phyloP scores from a whole-genome alignment of 352 stramenopile genomes.

The Phytopythium litorale region DNA sequence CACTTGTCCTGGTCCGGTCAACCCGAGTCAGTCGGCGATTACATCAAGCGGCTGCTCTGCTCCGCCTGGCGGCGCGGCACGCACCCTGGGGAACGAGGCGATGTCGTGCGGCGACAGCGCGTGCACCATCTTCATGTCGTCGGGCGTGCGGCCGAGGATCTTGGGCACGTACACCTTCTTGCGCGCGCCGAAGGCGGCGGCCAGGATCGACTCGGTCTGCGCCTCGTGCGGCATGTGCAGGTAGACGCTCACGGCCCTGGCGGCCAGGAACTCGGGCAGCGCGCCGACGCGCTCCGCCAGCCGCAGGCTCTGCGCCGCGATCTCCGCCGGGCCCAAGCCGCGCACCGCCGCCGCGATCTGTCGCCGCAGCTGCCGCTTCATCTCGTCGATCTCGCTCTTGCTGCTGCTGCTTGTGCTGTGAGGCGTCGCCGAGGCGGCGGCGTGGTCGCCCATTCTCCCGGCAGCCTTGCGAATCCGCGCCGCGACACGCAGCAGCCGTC shows the following conservation, averaged over 20 bases:
- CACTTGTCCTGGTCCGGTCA: conserved; percentile 67
- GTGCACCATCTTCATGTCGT: conserved; percentile 80
- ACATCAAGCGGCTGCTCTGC: too few species aligned
- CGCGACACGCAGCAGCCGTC: neutral
- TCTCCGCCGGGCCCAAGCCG: conserved; percentile 30
- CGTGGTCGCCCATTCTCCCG: neutral
- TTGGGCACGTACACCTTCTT: conserved; percentile 90
- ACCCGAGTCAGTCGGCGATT: conserved; percentile 8
- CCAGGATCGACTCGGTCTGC: conserved; percentile 45
- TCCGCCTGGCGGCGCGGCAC: neutral
- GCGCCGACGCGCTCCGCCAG: conserved; percentile 41
- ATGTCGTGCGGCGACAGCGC: conserved; percentile 63
- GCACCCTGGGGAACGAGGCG: conserved; percentile 74
- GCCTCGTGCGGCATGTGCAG: conserved; percentile 83
- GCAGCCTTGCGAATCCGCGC: neutral
- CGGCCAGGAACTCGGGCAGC: conserved; percentile 48
- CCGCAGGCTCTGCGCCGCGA: conserved; percentile 45
- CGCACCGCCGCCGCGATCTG: conserved; percentile 43
- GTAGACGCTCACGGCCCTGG: conserved; percentile 65
- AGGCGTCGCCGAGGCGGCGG: neutral
- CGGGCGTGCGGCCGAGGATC: conserved; percentile 54
- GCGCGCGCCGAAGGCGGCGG: conserved; percentile 41
- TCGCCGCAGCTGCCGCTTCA: conserved; percentile 64
- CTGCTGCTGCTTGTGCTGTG: neutral
- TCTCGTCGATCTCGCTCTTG: conserved; percentile 18